Percentiles rank a stretch among this genome's conserved stretches.
Evolutionary conservation across 2,329 filamentous ascomycete genomes (phyloP).

Genomic region (Alternaria alternata): DNA sequence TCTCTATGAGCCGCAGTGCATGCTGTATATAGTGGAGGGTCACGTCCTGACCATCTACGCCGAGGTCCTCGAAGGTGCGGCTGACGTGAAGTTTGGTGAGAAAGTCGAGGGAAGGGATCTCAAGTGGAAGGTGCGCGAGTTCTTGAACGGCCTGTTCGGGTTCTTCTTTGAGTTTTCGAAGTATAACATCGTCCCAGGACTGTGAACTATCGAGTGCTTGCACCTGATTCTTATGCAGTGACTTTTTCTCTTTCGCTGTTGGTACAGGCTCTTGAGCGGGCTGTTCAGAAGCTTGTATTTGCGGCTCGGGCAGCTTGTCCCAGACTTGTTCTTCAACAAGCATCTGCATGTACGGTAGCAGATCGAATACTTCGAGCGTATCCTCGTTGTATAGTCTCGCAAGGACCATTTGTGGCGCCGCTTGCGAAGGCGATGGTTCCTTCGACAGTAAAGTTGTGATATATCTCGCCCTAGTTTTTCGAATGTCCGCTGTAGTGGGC

Average conservation of each 20-base stretch:
- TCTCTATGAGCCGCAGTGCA: slow-evolving; percentile 46
- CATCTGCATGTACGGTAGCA: slow-evolving; percentile 43
- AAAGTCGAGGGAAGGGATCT: slow-evolving; percentile 49
- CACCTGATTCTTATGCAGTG: not conserved
- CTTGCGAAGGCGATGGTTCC: not conserved
- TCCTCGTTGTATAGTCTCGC: slow-evolving; percentile 19
- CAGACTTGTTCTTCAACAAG: slow-evolving; percentile 50
- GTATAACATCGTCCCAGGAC: slow-evolving; percentile 34
- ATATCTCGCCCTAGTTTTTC: slow-evolving; percentile 30
- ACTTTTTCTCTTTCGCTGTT: not conserved
- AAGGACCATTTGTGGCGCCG: slow-evolving; percentile 29
- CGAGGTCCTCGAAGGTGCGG: slow-evolving; percentile 26
- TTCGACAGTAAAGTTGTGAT: slow-evolving; percentile 37
- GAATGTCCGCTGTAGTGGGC: slow-evolving; percentile 27
- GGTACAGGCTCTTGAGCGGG: not conserved
- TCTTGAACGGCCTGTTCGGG: slow-evolving; percentile 36
- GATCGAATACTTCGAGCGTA: slow-evolving; percentile 28
- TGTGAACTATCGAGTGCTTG: slow-evolving; percentile 11
- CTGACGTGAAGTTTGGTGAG: slow-evolving; percentile 49
- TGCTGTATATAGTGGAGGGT: slow-evolving; percentile 51
- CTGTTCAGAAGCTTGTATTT: slow-evolving; percentile 3
- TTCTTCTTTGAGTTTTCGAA: slow-evolving; percentile 26
- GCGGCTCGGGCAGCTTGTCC: slow-evolving; percentile 32
- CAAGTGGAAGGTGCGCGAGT: slow-evolving; percentile 48
- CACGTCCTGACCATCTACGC: slow-evolving; percentile 38